Evolutionary conservation across 768 basidiomycete genomes (phyloP).

Genomic region (Agaricus subrufescens): DNA sequence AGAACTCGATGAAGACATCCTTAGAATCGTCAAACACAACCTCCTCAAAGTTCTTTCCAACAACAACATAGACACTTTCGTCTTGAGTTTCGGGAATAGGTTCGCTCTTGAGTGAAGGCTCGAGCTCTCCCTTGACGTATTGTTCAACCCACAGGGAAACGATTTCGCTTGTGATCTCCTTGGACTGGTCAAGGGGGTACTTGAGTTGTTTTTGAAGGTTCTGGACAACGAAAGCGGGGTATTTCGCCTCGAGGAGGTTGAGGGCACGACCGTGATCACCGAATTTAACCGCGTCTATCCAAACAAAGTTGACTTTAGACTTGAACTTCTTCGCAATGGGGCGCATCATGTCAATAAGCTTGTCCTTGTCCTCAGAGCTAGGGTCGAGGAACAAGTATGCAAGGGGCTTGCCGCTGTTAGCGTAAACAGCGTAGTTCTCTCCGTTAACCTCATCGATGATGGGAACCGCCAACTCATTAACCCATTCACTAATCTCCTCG

Average conservation of each 20-base stretch:
- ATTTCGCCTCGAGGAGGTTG: constrained; percentile 79
- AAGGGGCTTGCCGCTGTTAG: constrained; percentile 76
- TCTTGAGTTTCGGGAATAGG: constrained; percentile 81
- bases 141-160: constrained; percentile 56
- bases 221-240: constrained; percentile 95
- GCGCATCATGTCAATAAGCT: constrained; percentile 60
- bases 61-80: constrained; percentile 77
- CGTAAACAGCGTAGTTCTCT: constrained; percentile 90
- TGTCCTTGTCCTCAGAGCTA: constrained; percentile 55
- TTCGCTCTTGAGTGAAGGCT: constrained; percentile 86
- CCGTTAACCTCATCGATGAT: constrained; percentile 88
- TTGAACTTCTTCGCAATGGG: constrained; percentile 80
- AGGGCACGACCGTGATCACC: constrained; percentile 94
- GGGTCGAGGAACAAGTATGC: constrained; percentile 96
- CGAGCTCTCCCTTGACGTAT: constrained; percentile 68
- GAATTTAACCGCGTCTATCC: constrained; percentile 95
- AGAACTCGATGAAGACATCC: constrained; percentile 97
- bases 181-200: constrained; percentile 76
- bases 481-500: constrained; percentile 69
- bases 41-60: constrained; percentile 86
- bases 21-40: constrained; percentile 83
- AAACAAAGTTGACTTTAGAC: constrained; percentile 92
- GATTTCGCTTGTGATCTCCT: constrained; percentile 51
- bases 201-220: constrained; percentile 80
- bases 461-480: constrained; percentile 81